Evolutionary conservation across 2,329 filamentous ascomycete species (phyloP).

Genomic region (Arthrobotrys iridis): DNA sequence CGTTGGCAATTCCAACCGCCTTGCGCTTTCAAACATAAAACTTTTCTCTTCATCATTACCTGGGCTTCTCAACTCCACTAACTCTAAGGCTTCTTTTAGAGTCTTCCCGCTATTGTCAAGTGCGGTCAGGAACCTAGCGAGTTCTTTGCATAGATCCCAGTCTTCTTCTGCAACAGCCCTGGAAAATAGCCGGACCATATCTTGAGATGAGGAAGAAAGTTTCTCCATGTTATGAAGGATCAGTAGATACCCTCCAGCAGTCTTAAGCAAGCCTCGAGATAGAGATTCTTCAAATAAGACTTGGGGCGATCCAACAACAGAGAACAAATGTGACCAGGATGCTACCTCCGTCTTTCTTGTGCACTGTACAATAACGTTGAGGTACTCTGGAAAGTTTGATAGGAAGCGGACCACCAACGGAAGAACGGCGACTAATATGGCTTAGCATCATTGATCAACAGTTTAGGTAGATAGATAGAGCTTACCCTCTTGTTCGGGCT

Average conservation of each 20-base stretch:
- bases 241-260: constrained; percentile 93
- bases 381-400: constrained; percentile 73
- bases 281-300: constrained; percentile 94
- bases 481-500: constrained; percentile 71
- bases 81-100: constrained; percentile 75
- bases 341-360: constrained; percentile 96
- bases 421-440: constrained; percentile 64
- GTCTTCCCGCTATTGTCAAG: constrained; percentile 87
- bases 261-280: constrained; percentile 85
- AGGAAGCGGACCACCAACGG: constrained; percentile 68
- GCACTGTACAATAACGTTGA: constrained; percentile 95
- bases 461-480: constrained; percentile 65
- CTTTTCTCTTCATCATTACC: constrained; percentile 60
- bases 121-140: constrained; percentile 92
- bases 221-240: constrained; percentile 86
- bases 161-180: constrained; percentile 85
- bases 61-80: constrained; percentile 65
- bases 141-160: constrained; percentile 94
- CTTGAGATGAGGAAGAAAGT: constrained; percentile 75
- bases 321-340: constrained; percentile 91
- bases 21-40: constrained; percentile 62
- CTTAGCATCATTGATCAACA: constrained; percentile 66
- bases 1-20: constrained; percentile 42
- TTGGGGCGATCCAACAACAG: constrained; percentile 84
- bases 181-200: constrained; percentile 78